Conservation (phyloP, 1,284 basidiomycete genomes). For the Apiotrichum montevideense region DNA sequence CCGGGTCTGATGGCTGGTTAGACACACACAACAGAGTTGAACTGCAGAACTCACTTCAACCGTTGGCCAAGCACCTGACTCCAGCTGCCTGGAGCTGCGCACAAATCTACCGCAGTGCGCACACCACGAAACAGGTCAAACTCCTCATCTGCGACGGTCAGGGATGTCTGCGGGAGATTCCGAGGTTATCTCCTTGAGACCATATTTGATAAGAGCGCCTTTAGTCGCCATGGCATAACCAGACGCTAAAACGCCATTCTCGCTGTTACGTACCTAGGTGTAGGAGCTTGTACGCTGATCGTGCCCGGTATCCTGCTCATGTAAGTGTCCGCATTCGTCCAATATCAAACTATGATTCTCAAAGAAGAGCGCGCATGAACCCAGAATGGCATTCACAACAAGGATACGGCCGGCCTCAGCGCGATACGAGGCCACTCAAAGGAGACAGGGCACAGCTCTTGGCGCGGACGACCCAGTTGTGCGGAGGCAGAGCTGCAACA, state of each 20-base stretch:
- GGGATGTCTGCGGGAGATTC: background rate
- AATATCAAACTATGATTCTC: too few relatives aligned
- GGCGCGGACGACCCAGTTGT: too few relatives aligned
- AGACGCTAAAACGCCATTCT: too few relatives aligned
- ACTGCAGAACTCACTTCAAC: slow-evolving; percentile 32
- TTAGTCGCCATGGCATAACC: too few relatives aligned
- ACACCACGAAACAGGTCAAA: slow-evolving; percentile 50
- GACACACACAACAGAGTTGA: background rate
- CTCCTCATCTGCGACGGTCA: slow-evolving; percentile 48
- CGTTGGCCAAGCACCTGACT: slow-evolving; percentile 41
- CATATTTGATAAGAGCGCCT: too few relatives aligned
- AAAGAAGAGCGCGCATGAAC: too few relatives aligned
- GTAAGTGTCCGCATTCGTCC: too few relatives aligned
- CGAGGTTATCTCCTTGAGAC: too few relatives aligned
- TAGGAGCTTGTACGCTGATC: slow-evolving; percentile 54
- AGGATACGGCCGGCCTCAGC: too few relatives aligned
- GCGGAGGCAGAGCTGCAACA: background rate
- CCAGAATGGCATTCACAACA: background rate
- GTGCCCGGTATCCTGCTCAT: slow-evolving; percentile 50
- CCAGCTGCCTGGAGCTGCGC: slow-evolving; percentile 54
- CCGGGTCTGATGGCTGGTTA: background rate
- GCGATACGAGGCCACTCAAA: too few relatives aligned
- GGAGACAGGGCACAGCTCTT: too few relatives aligned
- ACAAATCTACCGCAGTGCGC: slow-evolving; percentile 53
- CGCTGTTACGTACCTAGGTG: slow-evolving; percentile 25